These are phyloP conservation scores for Xylaria sp. DNA, from an alignment of 2,329 filamentous ascomycete species.

Conservation along the genomic window DNA sequence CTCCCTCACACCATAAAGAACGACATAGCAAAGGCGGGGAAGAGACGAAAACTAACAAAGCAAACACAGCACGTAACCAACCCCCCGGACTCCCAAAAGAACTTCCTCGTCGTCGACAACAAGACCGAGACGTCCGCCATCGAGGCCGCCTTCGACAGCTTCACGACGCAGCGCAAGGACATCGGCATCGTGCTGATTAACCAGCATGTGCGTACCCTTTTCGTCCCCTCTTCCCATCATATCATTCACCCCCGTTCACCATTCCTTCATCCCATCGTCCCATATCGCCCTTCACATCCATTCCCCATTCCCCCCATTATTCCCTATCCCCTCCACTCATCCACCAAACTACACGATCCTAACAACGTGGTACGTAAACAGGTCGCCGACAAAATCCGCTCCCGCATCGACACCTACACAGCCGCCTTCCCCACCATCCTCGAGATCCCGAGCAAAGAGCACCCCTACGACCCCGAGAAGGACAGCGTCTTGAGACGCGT, in stretches of 20 bases:
- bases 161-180: slow-evolving; percentile 86
- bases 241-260: too few relatives aligned
- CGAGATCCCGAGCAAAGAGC: slow-evolving; percentile 97
- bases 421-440: slow-evolving; percentile 94
- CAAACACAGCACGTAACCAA: slow-evolving; percentile 73
- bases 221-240: too few relatives aligned
- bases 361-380: too few relatives aligned
- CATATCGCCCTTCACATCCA: too few relatives aligned
- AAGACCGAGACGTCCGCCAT: slow-evolving; percentile 89
- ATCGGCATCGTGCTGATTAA: slow-evolving; percentile 97
- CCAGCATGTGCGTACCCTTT: slow-evolving; percentile 67
- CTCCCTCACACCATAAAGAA: too few relatives aligned
- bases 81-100: slow-evolving; percentile 86
- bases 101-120: slow-evolving; percentile 91
- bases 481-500: slow-evolving; percentile 94
- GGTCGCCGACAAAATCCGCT: slow-evolving; percentile 91
- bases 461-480: slow-evolving; percentile 98
- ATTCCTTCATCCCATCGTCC: too few relatives aligned
- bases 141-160: slow-evolving; percentile 82
- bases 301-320: too few relatives aligned
- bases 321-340: too few relatives aligned
- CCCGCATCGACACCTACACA: slow-evolving; percentile 84
- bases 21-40: neutral
- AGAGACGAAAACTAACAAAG: neutral
- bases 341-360: too few relatives aligned